phyloP scores from a whole-genome alignment of 495 filamentous ascomycete genomes.

The Penicillium silybi region DNA sequence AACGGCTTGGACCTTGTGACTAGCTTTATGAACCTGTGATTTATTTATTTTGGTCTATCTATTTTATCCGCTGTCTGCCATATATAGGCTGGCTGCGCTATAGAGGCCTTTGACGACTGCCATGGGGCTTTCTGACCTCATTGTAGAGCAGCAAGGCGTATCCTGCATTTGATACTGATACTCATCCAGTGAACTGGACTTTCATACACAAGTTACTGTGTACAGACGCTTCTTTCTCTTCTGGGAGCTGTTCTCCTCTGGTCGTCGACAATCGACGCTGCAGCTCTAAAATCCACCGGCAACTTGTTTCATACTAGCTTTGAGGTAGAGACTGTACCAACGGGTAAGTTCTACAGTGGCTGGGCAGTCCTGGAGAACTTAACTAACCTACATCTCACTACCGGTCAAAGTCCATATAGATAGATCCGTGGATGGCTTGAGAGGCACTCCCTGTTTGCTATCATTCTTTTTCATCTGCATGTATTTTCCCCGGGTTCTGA shows the following conservation, averaged over 20 bases:
- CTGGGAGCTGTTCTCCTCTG: too few relatives aligned
- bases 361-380: too few relatives aligned
- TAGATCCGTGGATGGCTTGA: too few relatives aligned
- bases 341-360: too few relatives aligned
- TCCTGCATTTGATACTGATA: background rate
- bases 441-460: background rate
- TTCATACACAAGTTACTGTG: too few relatives aligned
- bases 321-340: too few relatives aligned
- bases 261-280: too few relatives aligned
- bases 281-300: too few relatives aligned
- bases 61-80: background rate
- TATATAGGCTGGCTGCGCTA: background rate
- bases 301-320: too few relatives aligned
- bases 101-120: constrained; percentile 7
- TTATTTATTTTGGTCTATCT: constrained; percentile 1
- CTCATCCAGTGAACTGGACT: background rate
- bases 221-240: too few relatives aligned
- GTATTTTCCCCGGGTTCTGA: background rate
- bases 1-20: constrained; percentile 14
- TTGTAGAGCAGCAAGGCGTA: background rate
- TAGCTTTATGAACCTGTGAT: constrained; percentile 13
- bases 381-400: too few relatives aligned
- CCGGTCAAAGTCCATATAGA: too few relatives aligned
- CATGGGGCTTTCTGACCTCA: background rate
- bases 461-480: background rate